Base-by-base conservation (phyloP, 163 green algal species). In the Trebouxiophyceae sp. region DNA sequence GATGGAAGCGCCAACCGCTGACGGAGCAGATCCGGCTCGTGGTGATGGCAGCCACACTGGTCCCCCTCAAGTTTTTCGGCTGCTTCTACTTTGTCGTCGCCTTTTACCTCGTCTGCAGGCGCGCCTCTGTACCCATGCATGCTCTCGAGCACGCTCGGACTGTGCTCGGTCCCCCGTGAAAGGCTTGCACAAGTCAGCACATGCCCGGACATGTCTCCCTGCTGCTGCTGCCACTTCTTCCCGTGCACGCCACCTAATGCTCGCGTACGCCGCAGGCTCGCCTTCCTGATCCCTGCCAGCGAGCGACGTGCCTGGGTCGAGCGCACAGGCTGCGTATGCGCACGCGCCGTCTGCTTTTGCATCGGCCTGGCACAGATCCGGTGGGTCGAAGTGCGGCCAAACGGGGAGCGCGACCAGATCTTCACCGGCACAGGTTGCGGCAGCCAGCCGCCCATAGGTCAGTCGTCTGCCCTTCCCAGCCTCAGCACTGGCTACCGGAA, bases 41-140 rank as follows among this genome's bases (percentile, higher is more conserved):
- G 2, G 0, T 89, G 22, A 57, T 77, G 27, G 71, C 70, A 6
- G 26, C 74, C 5, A 69, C 68, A 5, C 19, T 89, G 23, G 32
- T 84, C 24, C 82, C 82, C 12, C 31, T 84, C 4, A 84, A 79
- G 34, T 68, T 68, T 24, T 1, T 78, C 31, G 68, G 72, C 1
- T 46, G 65, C 5, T 16, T 88, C 22, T 27, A 27, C 22, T 75
- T 62, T 56, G 57, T 89, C 6, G n/a, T 84, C 4, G 62, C 58
- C 4, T 84, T 77, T 67, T 85, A 77, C 16, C 2, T 54, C 23
- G 16, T 68, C 26, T 62, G 47, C 47, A 68, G 50, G 62, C 12
- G 76, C 46, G n/a, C 19, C 39, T 50, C 74, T n/a, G n/a, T n/a
- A n/a, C n/a, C n/a, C n/a, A n/a, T n/a, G n/a, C n/a, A n/a, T n/a